A percentile compares a stretch with the other conserved stretches of the same genome.
These are phyloP conservation scores for Dispira simplex DNA, from an alignment of 192 early-diverging fungal species.

Conservation along the genomic window DNA sequence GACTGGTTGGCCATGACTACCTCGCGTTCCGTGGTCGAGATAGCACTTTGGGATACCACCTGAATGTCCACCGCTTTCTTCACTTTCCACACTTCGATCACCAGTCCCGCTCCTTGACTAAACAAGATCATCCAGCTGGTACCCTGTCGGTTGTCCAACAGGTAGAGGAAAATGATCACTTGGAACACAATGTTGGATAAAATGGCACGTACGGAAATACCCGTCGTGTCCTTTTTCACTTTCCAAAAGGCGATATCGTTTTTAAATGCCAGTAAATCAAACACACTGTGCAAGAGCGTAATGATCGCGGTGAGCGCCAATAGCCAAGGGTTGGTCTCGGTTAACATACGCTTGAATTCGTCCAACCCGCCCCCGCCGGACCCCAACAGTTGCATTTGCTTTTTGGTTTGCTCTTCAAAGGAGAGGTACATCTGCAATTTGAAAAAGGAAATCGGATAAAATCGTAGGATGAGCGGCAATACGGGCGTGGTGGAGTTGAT, in stretches of 20 bases:
- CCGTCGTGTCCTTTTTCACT: conserved; percentile 60
- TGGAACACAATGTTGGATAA: conserved; percentile 70
- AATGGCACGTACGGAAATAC: conserved; percentile 69
- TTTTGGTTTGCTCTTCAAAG: conserved; percentile 44
- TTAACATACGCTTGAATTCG: conserved; percentile 80
- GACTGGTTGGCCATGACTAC: neutral
- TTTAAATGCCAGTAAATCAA: conserved; percentile 90
- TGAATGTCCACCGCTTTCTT: conserved; percentile 67
- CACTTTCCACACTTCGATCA: conserved; percentile 87
- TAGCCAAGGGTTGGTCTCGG: conserved; percentile 78
- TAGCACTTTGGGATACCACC: conserved; percentile 14
- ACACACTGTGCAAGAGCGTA: conserved; percentile 62
- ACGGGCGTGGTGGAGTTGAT: conserved; percentile 41
- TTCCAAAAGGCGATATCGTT: conserved; percentile 90
- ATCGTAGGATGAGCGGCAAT: conserved; percentile 48
- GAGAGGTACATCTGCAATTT: conserved; percentile 56
- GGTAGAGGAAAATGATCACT: conserved; percentile 73
- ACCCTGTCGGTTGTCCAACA: conserved; percentile 67
- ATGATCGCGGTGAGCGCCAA: conserved; percentile 61
- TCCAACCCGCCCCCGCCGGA: conserved; percentile 45
- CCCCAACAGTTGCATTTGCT: conserved; percentile 37
- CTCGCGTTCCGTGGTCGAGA: too few species aligned
- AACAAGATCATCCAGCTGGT: conserved; percentile 77
- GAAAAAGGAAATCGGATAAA: conserved; percentile 47
- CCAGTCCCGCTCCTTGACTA: conserved; percentile 60